A percentile compares a stretch with the other conserved stretches of the same genome.
Evolutionary conservation across 768 basidiomycete genomes (phyloP).

Genomic region (Gelatoporia subvermispora): DNA sequence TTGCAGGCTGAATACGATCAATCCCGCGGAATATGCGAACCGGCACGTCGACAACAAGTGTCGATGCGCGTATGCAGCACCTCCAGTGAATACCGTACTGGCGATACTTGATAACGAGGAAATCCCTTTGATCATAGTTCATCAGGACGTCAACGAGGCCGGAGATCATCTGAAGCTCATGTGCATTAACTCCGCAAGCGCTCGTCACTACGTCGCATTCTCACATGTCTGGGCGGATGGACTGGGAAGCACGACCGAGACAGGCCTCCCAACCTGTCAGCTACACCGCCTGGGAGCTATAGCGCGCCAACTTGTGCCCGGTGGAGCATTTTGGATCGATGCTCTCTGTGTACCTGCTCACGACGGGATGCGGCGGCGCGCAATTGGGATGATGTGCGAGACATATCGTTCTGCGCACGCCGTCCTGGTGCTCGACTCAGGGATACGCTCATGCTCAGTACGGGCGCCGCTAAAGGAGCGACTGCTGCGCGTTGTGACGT

Average conservation of each 20-base stretch:
- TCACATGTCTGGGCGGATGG: background rate
- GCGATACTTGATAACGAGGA: too few species aligned
- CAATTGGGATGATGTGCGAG: slow-evolving; percentile 3
- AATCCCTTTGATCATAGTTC: too few species aligned
- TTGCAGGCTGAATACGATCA: too few species aligned
- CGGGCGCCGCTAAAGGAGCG: background rate
- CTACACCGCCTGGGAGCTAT: background rate
- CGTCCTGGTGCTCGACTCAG: slow-evolving; percentile 1
- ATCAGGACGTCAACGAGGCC: too few species aligned
- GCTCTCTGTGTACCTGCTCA: background rate
- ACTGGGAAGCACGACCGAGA: slow-evolving; percentile 4
- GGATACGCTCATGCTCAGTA: background rate
- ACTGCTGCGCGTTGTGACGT: background rate
- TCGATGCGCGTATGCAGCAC: too few species aligned
- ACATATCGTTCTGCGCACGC: background rate
- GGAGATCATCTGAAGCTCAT: too few species aligned
- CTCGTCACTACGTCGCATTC: too few species aligned
- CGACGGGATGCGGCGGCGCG: background rate
- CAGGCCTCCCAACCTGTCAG: slow-evolving; percentile 4
- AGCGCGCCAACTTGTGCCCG: background rate
- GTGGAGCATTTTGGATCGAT: slow-evolving; percentile 7
- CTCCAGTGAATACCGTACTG: too few species aligned
- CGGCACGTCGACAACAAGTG: too few species aligned
- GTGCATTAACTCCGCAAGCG: too few species aligned
- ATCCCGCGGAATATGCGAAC: too few species aligned